Evolutionary conservation across 805 yeast species (phyloP), one percentile per base, ranked within the genome.

Genomic region (Kluyveromyces siamensis): DNA sequence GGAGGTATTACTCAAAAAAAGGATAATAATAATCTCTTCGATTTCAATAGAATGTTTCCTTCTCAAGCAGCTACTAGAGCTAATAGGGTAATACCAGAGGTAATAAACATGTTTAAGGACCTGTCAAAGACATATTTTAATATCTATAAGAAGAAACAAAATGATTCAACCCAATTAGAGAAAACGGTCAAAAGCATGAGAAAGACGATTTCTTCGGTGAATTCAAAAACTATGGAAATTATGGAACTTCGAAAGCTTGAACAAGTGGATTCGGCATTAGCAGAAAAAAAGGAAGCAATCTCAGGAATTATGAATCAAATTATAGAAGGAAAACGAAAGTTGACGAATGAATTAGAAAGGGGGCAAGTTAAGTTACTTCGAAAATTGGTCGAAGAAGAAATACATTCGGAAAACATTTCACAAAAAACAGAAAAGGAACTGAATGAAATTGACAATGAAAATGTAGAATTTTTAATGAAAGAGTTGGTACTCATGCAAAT

Each of bases 181-280:
- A 59, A 54, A 41, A 62, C 62, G 0, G 30, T 61, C 16, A 52
- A 49, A n/a, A 55, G 56, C 37, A 55, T 61, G 48, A 42, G 50
- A 1, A 55, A 53, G 27, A 58, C 61, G 5, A 57, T 59, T 27
- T 47, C 53, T n/a, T 50, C 54, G 16, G 55, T 59, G 1, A 50
- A 59, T 39, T 27, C 49, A 3, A 57, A 59, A 37, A 60, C 69
- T 8, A 49, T 60, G 19, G 68, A 65, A 19, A 60, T 78, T 58
- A 55, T 80, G 14, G 81, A 84, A 58, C 79, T 81, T 51, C 84
- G 77, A 55, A 95, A 88, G 61, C 74, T 72, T 18, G 79, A 81
- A 52, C 96, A 96, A 7, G 86, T 87, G 55, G 84, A 95, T 2
- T 84, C 90, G 13, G 70, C 86, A 40, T 93, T 51, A 53, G 45